phyloP scores from a whole-genome alignment of 768 basidiomycete genomes.

The Rhodotorula paludigena region DNA sequence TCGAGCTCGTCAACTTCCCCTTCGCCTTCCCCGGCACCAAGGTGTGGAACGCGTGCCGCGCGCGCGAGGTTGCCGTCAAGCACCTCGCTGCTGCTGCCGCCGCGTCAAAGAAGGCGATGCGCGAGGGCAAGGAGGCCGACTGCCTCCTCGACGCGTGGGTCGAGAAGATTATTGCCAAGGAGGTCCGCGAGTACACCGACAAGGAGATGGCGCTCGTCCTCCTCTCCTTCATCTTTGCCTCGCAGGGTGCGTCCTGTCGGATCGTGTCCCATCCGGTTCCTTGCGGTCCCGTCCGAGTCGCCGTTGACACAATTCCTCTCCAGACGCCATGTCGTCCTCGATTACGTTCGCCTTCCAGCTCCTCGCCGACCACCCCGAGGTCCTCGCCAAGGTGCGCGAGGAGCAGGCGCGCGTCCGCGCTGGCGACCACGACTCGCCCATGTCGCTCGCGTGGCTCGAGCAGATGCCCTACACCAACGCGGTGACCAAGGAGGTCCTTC shows the following conservation, averaged over 20 bases:
- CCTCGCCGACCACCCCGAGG: slow-evolving; percentile 82
- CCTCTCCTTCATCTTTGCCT: slow-evolving; percentile 93
- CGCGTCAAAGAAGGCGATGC: slow-evolving; percentile 75
- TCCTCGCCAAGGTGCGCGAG: slow-evolving; percentile 78
- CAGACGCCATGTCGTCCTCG: slow-evolving; percentile 98
- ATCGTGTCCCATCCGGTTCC: not conserved
- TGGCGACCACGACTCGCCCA: slow-evolving; percentile 66
- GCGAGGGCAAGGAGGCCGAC: slow-evolving; percentile 65
- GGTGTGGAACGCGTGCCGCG: slow-evolving; percentile 85
- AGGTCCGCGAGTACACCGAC: slow-evolving; percentile 70
- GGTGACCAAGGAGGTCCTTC: slow-evolving; percentile 86
- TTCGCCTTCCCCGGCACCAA: slow-evolving; percentile 92
- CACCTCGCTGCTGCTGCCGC: slow-evolving; percentile 68
- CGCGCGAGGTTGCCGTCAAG: slow-evolving; percentile 75
- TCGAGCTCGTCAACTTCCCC: slow-evolving; percentile 98
- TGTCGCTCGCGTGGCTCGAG: slow-evolving; percentile 84
- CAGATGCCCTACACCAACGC: slow-evolving; percentile 89
- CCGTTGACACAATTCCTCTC: slow-evolving; percentile 48
- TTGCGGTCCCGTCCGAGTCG: too few relatives aligned
- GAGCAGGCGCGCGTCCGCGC: slow-evolving; percentile 81
- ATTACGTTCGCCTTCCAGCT: slow-evolving; percentile 96
- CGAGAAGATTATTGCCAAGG: slow-evolving; percentile 60
- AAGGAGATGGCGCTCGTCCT: slow-evolving; percentile 95
- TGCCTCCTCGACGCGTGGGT: slow-evolving; percentile 96
- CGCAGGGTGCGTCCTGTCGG: slow-evolving; percentile 56